phyloP scores from a whole-genome alignment of 2,329 filamentous ascomycete species.

The Cladophialophora immunda region DNA sequence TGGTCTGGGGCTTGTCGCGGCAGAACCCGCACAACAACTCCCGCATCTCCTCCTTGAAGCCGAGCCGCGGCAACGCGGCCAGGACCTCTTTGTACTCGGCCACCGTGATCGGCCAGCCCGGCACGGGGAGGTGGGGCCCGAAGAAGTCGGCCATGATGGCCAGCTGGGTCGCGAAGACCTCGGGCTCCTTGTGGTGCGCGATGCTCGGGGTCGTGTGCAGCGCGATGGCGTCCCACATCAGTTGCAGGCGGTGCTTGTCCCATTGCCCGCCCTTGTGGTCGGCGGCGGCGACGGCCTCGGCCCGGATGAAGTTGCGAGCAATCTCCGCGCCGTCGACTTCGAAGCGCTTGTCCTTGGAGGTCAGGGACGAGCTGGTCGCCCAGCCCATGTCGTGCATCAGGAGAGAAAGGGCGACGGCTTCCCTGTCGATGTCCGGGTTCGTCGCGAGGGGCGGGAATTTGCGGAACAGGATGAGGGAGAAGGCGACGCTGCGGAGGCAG shows the following conservation, averaged over 20 bases:
- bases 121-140: conserved; percentile 35
- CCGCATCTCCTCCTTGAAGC: conserved; percentile 46
- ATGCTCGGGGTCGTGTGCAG: conserved; percentile 43
- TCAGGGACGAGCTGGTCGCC: conserved; percentile 47
- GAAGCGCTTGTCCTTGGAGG: conserved; percentile 58
- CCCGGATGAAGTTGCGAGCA: conserved; percentile 49
- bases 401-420: conserved; percentile 29
- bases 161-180: conserved; percentile 32
- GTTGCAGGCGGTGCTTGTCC: conserved; percentile 54
- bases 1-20: conserved; percentile 48
- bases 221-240: conserved; percentile 61
- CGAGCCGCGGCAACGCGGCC: conserved; percentile 46
- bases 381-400: conserved; percentile 47
- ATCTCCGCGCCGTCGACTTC: conserved; percentile 61
- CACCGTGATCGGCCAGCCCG: conserved; percentile 41
- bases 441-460: conserved; percentile 28
- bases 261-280: conserved; percentile 42
- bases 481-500: conserved; percentile 38
- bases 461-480: conserved; percentile 51
- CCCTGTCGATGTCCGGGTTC: conserved; percentile 42
- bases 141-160: conserved; percentile 39
- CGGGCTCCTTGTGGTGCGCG: conserved; percentile 42
- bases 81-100: conserved; percentile 46
- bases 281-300: not conserved
- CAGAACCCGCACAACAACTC: conserved; percentile 48